These are phyloP conservation scores for Dictyostelium discoideum DNA, from an alignment of 78 protist species.

Conservation along the genomic window DNA sequence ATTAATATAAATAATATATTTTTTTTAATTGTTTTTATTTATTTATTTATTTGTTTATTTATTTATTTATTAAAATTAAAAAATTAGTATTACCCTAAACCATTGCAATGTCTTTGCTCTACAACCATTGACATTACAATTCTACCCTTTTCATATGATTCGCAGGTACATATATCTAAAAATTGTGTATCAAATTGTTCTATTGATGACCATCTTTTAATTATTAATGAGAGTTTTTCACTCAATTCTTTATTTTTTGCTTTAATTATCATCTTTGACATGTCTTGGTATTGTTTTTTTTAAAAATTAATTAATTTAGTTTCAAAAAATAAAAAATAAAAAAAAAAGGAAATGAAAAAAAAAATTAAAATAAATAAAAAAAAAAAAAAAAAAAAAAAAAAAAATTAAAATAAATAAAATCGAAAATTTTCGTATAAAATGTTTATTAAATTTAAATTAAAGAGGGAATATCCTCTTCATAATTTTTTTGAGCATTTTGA, in stretches of 20 bases:
- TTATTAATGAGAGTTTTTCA: not conserved
- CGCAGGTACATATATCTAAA: not conserved
- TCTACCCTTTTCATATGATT: not conserved
- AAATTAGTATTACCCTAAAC: not conserved
- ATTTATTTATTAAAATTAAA: no score
- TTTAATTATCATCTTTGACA: not conserved
- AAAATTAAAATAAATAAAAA: no score
- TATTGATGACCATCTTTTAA: not conserved
- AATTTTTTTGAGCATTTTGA: not conserved
- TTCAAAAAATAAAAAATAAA: not conserved
- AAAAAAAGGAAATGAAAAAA: not conserved
- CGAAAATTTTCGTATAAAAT: no score
- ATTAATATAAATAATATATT: no score
- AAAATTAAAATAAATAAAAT: no score
- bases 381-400: no score
- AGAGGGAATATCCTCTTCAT: not conserved
- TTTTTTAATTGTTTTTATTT: no score
- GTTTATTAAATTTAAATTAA: no score
- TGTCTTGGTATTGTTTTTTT: not conserved
- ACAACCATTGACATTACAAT: conserved; percentile 16
- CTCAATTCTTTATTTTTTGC: not conserved
- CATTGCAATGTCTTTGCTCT: conserved; percentile 28
- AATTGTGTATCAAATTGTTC: not conserved
- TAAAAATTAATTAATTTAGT: no score
- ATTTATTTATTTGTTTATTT: no score